Base-by-base conservation (phyloP, 805 yeast genomes). In the Candida ulmi region DNA sequence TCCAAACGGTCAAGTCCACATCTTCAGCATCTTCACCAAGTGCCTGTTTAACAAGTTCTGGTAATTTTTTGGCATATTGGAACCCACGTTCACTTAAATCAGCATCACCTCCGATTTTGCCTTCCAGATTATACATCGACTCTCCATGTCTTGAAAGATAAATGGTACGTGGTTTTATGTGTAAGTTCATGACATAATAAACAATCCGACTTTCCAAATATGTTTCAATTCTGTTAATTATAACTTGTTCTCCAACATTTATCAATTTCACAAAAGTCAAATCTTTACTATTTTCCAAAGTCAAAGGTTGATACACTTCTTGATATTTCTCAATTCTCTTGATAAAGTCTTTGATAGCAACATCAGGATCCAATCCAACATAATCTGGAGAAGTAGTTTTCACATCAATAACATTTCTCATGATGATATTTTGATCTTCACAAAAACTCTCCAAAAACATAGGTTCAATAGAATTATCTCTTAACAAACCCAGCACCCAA, bases 131-230 rank as follows among this genome's bases (percentile, higher is more conserved):
- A 65, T 82, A 93, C 58, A 80, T 80, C 3, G 95, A 83, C 64
- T 93, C 99, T 21, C 99, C 99, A 56, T 93, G 99, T 52, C 99
- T 77, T 36, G 95, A 86, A 36, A 93, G 71, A 91, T 95, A 93
- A 45, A 93, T 88, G 47, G 83, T 76, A 46, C 98, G 75, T 21
- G 96, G 96, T 58, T 87, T 86, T 51, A 88, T 85, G 60, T 90
- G 97, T 50, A 93, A 68, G 57, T 93, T 93, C 96, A 93, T 90
- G 31, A 93, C 87, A 58, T 88, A 93, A 63, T 88, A 93, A 16
- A 90, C 97, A 46, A 93, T 88, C 53, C 97, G 76, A 46, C 93
- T 81, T 61, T 93, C 95, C 53, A 91, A 66, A 59, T 93, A 93
- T 18, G 90, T 79, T 59, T 86, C 88, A 49, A 93, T 88, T 44